Conservation (phyloP, 108 stramenopile genomes). For the Skeletonema menzelii region DNA sequence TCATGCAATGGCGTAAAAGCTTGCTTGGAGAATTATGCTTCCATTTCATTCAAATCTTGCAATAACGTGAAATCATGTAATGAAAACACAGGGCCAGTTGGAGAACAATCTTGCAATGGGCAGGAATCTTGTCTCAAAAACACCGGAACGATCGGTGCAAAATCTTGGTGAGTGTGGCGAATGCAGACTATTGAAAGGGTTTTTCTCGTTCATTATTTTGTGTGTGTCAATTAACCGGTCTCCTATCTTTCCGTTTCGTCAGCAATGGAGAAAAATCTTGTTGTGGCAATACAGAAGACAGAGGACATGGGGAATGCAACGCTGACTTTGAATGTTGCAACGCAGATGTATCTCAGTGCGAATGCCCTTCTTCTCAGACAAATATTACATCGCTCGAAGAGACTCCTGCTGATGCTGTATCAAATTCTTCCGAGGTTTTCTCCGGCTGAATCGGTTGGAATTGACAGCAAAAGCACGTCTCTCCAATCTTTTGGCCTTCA, state of each 20-base stretch:
- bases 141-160: not conserved
- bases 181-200: not conserved
- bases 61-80: not conserved
- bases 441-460: not conserved
- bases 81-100: not conserved
- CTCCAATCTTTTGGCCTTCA: not conserved
- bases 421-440: not conserved
- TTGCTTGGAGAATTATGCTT: not conserved
- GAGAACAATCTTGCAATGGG: not conserved
- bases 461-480: not conserved
- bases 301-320: not conserved
- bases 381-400: not conserved
- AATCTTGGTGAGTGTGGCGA: not conserved
- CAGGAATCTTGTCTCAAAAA: not conserved
- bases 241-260: not conserved
- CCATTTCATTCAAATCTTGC: not conserved
- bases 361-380: not conserved
- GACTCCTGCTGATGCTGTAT: not conserved
- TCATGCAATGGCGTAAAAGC: not conserved
- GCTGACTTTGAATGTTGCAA: not conserved
- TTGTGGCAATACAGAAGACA: not conserved
- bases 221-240: not conserved
- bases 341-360: not conserved
- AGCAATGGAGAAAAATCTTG: conserved; percentile 1
- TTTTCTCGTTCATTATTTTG: not conserved